Conservation (phyloP, 371 early-diverging fungal species). For the Chytridium lagenaria region DNA sequence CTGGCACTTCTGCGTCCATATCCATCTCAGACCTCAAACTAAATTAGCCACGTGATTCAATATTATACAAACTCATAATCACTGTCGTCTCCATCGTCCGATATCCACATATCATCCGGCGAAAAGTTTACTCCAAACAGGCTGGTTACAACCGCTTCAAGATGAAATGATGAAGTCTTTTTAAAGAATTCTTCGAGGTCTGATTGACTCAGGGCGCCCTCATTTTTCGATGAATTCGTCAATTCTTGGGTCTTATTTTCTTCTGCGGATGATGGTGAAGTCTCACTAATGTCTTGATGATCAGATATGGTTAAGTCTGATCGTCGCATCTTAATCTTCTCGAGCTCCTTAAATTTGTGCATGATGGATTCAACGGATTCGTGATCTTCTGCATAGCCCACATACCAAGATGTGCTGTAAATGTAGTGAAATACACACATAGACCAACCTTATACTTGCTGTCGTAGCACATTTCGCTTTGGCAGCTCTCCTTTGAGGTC, state of each 20-base stretch:
- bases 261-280: not conserved
- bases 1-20: too few species aligned
- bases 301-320: conserved; percentile 41
- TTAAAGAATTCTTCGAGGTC: conserved; percentile 31
- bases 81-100: conserved; percentile 1
- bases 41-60: too few species aligned
- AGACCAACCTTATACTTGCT: not conserved
- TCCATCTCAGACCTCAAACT: too few species aligned
- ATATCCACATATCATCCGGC: not conserved
- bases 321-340: conserved; percentile 81
- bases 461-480: not conserved
- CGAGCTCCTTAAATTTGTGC: conserved; percentile 95
- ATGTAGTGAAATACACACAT: not conserved
- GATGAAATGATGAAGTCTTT: conserved; percentile 19
- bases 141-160: not conserved
- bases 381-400: conserved; percentile 94
- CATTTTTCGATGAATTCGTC: too few species aligned
- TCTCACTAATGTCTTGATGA: not conserved
- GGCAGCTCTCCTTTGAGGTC: not conserved
- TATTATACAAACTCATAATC: too few species aligned
- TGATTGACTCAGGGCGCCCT: conserved; percentile 16
- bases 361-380: conserved; percentile 95
- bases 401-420: conserved; percentile 64
- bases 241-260: not conserved
- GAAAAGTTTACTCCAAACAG: conserved; percentile 1